Evolutionary conservation across 2,329 filamentous ascomycete species (phyloP).

Genomic region (Parastagonospora nodorum): DNA sequence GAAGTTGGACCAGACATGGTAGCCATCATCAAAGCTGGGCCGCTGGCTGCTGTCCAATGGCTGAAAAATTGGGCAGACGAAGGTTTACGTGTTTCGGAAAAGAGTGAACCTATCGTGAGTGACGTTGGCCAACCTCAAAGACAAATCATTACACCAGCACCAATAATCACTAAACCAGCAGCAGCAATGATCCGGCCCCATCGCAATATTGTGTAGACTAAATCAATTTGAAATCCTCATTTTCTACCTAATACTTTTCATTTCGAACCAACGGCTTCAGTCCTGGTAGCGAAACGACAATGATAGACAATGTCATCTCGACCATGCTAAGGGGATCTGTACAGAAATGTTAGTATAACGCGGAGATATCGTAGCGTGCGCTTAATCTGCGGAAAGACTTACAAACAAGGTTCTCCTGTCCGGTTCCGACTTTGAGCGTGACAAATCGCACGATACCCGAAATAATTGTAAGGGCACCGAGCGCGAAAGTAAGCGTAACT

Average conservation of each 20-base stretch:
- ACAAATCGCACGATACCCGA: slow-evolving; percentile 25
- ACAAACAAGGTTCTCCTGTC: slow-evolving; percentile 32
- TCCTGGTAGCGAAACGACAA: slow-evolving; percentile 25
- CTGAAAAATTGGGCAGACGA: too few species aligned
- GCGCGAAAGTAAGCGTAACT: slow-evolving; percentile 18
- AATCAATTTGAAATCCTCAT: too few species aligned
- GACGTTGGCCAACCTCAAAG: too few species aligned
- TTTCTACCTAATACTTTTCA: neutral
- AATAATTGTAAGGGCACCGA: slow-evolving; percentile 24
- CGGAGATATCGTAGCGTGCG: neutral
- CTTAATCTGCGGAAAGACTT: slow-evolving; percentile 6
- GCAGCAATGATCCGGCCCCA: too few species aligned
- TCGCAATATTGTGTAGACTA: too few species aligned
- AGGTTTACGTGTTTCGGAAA: too few species aligned
- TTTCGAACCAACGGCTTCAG: slow-evolving; percentile 17
- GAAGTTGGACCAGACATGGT: neutral
- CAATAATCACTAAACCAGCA: too few species aligned
- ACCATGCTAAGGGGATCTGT: slow-evolving; percentile 27
- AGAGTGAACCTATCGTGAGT: too few species aligned
- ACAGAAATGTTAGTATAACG: neutral
- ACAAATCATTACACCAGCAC: too few species aligned
- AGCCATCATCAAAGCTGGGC: too few species aligned
- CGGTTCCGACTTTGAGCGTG: slow-evolving; percentile 24
- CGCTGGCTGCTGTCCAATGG: too few species aligned
- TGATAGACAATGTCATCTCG: slow-evolving; percentile 28